Evolutionary conservation across 768 basidiomycete genomes (phyloP).

Genomic region (Russula sp.): DNA sequence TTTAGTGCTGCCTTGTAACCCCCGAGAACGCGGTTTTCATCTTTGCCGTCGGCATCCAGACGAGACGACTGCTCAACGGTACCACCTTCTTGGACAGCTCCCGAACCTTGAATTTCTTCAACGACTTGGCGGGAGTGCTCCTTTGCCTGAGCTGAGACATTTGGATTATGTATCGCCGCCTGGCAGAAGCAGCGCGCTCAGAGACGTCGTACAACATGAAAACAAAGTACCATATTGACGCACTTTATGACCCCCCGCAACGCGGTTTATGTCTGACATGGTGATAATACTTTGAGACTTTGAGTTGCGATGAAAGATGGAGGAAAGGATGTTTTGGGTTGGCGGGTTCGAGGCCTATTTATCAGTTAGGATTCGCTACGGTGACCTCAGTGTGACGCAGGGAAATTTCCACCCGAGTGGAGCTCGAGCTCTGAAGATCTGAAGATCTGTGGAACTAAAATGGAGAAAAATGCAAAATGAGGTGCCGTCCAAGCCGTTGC

Average conservation of each 20-base stretch:
- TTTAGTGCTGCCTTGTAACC: slow-evolving; percentile 28
- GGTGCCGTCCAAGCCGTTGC: too few species aligned
- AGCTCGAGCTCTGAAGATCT: too few species aligned
- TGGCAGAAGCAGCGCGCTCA: neutral
- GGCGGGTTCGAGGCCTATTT: neutral
- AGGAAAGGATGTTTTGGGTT: neutral
- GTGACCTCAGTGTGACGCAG: too few species aligned
- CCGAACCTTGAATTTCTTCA: slow-evolving; percentile 22
- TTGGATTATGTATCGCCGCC: slow-evolving; percentile 29
- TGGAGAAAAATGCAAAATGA: too few species aligned
- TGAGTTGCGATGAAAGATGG: too few species aligned
- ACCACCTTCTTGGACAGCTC: slow-evolving; percentile 7
- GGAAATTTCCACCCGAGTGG: too few species aligned
- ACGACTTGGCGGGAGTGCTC: slow-evolving; percentile 26
- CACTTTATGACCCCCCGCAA: slow-evolving; percentile 1
- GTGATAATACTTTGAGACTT: neutral
- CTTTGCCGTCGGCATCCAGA: slow-evolving; percentile 13
- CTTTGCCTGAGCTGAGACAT: slow-evolving; percentile 29
- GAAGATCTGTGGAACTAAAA: too few species aligned
- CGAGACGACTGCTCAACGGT: neutral
- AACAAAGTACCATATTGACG: neutral
- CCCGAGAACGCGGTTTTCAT: slow-evolving; percentile 24
- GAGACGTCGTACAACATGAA: neutral
- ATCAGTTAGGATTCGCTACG: neutral
- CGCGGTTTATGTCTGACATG: neutral